Evolutionary conservation across 2,329 filamentous ascomycete genomes (phyloP), one percentile per base, ranked within the genome.

Genomic region (Penicillium sp.): DNA sequence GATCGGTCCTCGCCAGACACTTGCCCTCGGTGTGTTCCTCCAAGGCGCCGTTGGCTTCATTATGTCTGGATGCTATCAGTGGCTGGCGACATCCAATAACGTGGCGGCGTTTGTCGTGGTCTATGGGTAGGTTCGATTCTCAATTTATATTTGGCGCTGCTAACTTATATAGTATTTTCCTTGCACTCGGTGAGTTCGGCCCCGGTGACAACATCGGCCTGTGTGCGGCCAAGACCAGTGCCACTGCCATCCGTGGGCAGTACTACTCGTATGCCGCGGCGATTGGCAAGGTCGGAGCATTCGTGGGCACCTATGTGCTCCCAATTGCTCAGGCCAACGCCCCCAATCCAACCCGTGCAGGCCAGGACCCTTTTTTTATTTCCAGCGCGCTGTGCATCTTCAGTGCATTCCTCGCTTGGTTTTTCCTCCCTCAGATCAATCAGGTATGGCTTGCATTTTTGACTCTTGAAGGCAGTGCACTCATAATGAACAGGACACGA

Each of bases 161-260:
- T 5, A 4, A 22, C 16, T 12, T 25, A 14, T 6, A 25, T 32
- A 67, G 76, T 11, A 72, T 92, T 47, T 92, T 92, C 67, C 69
- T 86, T 1, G 76, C 81, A 0, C 72, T 90, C 1, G 85, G 85
- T 33, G 86, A 92, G 61, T 66, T 93, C 27, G 88, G 89, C 0
- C 87, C 89, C 0, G 89, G 89, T 9, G 85, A 95, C 69, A 95
- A 95, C 61, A 94, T 95, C 51, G 88, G 88, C 2, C 74, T 95
- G 0, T 64, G 93, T 18, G 88, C 89, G 0, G 84, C 84, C 31
- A 95, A 95, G 70, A 89, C 85, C 2, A 88, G 81, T 54, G 86
- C 89, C 0, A 95, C 89, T 3, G 83, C 84, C 12, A 82, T 95
- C n/a, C 77, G 88, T 26, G 89, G 88, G 2, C 78, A 85, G 57